Evolutionary conservation across 2,329 filamentous ascomycete genomes (phyloP).

Genomic region (Diplodia mutila): DNA sequence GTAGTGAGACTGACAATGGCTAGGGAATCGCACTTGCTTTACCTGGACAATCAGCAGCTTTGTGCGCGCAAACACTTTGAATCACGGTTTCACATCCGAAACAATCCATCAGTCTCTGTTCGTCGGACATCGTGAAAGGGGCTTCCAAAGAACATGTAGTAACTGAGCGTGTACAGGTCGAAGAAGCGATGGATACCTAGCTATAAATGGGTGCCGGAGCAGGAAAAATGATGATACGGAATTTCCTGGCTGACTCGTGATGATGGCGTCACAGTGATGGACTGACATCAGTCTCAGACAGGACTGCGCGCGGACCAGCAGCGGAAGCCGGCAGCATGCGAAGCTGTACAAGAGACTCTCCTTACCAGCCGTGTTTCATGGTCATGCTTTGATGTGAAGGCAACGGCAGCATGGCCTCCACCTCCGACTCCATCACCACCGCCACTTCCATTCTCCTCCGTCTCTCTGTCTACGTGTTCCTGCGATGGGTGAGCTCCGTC

Average conservation of each 20-base stretch:
- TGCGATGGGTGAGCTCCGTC: constrained; percentile 60
- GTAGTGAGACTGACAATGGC: too few species aligned
- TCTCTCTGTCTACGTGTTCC: constrained; percentile 59
- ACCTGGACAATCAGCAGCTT: too few species aligned
- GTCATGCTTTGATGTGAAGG: constrained; percentile 14
- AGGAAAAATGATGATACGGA: constrained; percentile 2
- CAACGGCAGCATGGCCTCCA: constrained; percentile 38
- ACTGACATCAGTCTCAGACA: constrained; percentile 7
- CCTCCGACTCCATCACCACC: constrained; percentile 40
- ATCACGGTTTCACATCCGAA: too few species aligned
- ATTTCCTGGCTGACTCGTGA: not conserved
- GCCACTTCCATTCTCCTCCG: constrained; percentile 57
- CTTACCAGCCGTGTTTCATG: not conserved
- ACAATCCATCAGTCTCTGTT: too few species aligned
- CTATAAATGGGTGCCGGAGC: not conserved
- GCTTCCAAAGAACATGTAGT: too few species aligned
- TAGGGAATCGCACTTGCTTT: too few species aligned
- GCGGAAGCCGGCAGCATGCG: not conserved
- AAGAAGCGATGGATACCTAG: not conserved
- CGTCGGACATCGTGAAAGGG: too few species aligned
- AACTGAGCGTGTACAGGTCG: not conserved
- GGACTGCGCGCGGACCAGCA: constrained; percentile 14
- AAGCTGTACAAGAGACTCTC: constrained; percentile 10
- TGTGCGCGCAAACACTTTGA: too few species aligned
- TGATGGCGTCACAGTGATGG: constrained; percentile 20